Percentiles rank a stretch among this genome's conserved stretches.
Evolutionary conservation across 495 filamentous ascomycete species (phyloP).

Genomic region (Talaromyces liani): DNA sequence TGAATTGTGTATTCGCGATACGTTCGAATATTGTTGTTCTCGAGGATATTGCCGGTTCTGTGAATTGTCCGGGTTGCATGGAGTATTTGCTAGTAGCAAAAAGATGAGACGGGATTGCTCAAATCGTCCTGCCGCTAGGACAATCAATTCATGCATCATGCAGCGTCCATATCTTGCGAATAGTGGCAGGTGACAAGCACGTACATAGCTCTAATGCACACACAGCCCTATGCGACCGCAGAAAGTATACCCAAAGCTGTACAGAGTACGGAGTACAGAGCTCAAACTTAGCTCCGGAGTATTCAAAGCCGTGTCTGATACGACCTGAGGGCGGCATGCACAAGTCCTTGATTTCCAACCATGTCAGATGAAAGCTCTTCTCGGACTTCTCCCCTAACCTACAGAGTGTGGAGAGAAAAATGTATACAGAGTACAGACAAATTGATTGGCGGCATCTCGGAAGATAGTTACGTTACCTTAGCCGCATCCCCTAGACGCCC

Average conservation of each 20-base stretch:
- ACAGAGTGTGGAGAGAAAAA: no score
- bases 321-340: neutral
- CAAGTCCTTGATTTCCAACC: neutral
- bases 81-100: no score
- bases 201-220: neutral
- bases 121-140: neutral
- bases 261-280: neutral
- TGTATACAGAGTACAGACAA: neutral
- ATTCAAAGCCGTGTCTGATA: neutral
- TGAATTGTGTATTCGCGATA: neutral
- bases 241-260: neutral
- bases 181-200: neutral
- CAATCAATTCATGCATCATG: neutral
- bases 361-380: neutral
- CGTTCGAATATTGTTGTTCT: neutral
- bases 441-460: neutral
- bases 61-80: neutral
- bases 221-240: neutral
- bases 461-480: constrained; percentile 3
- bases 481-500: neutral
- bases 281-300: neutral
- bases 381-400: no score
- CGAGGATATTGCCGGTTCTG: neutral
- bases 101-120: neutral
- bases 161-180: neutral